A percentile compares a stretch with the other conserved stretches of the same genome.
phyloP scores from a whole-genome alignment of 2,329 filamentous ascomycete genomes.

The Sclerotiophoma versabilis region DNA sequence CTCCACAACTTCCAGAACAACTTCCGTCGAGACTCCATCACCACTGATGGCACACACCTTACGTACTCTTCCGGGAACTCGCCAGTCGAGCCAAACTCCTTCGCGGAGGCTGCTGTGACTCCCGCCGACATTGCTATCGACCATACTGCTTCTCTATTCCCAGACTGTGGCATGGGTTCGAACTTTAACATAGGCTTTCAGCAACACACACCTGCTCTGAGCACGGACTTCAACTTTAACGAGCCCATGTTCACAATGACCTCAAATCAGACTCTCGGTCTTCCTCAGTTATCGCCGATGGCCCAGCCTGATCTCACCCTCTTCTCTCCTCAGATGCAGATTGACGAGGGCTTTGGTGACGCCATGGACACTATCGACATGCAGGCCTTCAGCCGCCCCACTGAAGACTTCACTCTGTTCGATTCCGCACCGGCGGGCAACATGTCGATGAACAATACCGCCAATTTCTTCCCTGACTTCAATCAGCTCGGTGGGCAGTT shows the following conservation, averaged over 20 bases:
- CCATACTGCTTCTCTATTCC: slow-evolving; percentile 67
- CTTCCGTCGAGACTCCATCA: slow-evolving; percentile 48
- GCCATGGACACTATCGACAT: slow-evolving; percentile 43
- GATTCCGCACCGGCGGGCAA: slow-evolving; percentile 36
- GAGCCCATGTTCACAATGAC: slow-evolving; percentile 47
- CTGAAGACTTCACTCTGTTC: slow-evolving; percentile 70
- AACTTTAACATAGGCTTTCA: slow-evolving; percentile 68
- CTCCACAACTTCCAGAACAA: slow-evolving; percentile 40
- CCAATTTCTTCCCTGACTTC: slow-evolving; percentile 50
- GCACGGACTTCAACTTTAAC: slow-evolving; percentile 49
- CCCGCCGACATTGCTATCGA: slow-evolving; percentile 60
- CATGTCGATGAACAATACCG: slow-evolving; percentile 34
- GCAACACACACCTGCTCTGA: slow-evolving; percentile 59
- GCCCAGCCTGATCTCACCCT: slow-evolving; percentile 74
- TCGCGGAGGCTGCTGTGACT: slow-evolving; percentile 52
- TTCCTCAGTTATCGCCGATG: slow-evolving; percentile 69
- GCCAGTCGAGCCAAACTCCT: slow-evolving; percentile 50
- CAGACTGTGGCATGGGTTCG: slow-evolving; percentile 61
- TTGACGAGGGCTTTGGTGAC: slow-evolving; percentile 72
- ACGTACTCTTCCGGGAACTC: slow-evolving; percentile 53
- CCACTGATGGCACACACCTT: slow-evolving; percentile 45
- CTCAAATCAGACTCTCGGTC: slow-evolving; percentile 19
- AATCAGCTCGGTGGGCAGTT: slow-evolving; percentile 51
- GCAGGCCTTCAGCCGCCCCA: slow-evolving; percentile 40
- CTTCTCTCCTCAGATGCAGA: slow-evolving; percentile 68